These are phyloP conservation scores for Saccharomyces hybrid DNA, from an alignment of 1,139 yeast species.

Conservation along the genomic window DNA sequence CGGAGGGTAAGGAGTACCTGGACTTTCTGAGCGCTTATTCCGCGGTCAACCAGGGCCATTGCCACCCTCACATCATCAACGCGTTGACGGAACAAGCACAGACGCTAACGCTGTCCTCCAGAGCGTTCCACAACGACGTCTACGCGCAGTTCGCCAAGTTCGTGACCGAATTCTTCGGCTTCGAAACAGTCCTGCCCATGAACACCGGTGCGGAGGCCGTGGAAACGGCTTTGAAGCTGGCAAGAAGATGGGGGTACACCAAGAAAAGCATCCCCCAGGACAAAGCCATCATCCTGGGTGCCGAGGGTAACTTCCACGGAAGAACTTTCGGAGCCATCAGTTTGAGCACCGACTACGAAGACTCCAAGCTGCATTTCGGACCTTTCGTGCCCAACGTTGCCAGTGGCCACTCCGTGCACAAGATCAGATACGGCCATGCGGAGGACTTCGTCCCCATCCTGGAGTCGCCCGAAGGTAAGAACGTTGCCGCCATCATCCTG, in stretches of 20 bases:
- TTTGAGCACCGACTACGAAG: constrained; percentile 86
- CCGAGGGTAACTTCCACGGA: constrained; percentile 89
- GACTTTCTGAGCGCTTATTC: constrained; percentile 91
- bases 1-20: constrained; percentile 81
- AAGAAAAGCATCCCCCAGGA: constrained; percentile 75
- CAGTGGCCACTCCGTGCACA: constrained; percentile 53
- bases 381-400: constrained; percentile 85
- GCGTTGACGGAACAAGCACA: constrained; percentile 88
- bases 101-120: constrained; percentile 73
- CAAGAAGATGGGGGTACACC: constrained; percentile 95
- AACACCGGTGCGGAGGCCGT: constrained; percentile 99
- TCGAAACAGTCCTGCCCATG: constrained; percentile 94
- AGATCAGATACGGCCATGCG: constrained; percentile 69
- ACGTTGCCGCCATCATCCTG: constrained; percentile 81
- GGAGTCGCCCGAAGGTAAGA: constrained; percentile 94
- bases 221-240: constrained; percentile 87
- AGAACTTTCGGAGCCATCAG: constrained; percentile 93
- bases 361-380: constrained; percentile 82
- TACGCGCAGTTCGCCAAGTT: constrained; percentile 85
- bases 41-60: constrained; percentile 97
- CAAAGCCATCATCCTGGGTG: constrained; percentile 83
- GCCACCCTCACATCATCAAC: constrained; percentile 84
- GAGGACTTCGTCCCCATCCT: too few relatives aligned
- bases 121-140: constrained; percentile 88
- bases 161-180: constrained; percentile 80